Evolutionary conservation across 2,329 filamentous ascomycete species (phyloP).

Genomic region (Ceratocystiopsis minuta): DNA sequence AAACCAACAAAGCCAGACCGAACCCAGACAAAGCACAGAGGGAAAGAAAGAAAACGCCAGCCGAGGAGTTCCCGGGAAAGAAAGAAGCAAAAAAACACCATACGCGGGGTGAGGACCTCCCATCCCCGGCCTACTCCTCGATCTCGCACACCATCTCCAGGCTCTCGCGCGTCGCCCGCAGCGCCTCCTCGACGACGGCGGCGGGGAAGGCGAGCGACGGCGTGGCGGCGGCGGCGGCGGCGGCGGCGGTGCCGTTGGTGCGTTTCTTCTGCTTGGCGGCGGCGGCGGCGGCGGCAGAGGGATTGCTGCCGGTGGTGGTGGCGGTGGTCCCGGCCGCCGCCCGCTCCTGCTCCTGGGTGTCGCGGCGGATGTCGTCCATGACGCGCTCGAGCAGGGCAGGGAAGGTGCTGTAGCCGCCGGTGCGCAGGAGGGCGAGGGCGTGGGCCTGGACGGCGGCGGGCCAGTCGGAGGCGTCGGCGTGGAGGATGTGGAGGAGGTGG

Average conservation of each 20-base stretch:
- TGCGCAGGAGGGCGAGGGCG: constrained; percentile 41
- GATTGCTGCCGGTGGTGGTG: constrained; percentile 1
- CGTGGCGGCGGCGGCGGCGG: not conserved
- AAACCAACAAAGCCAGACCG: too few species aligned
- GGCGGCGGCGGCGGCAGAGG: too few species aligned
- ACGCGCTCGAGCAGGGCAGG: constrained; percentile 42
- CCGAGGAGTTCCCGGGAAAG: too few species aligned
- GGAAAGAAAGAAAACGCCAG: too few species aligned
- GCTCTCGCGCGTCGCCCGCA: constrained; percentile 40
- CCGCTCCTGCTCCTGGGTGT: constrained; percentile 21
- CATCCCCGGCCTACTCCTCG: constrained; percentile 11
- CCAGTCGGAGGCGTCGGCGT: constrained; percentile 43
- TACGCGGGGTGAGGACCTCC: too few species aligned
- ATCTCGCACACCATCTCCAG: constrained; percentile 24
- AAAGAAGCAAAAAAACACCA: too few species aligned
- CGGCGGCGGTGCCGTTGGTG: not conserved
- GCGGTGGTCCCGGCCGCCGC: constrained; percentile 13
- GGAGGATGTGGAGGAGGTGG: constrained; percentile 40
- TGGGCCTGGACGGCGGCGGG: constrained; percentile 40
- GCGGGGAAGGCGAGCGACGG: constrained; percentile 36
- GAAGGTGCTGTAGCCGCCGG: constrained; percentile 40
- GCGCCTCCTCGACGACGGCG: constrained; percentile 41
- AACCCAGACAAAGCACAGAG: too few species aligned
- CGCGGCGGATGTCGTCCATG: constrained; percentile 41
- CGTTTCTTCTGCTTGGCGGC: not conserved